Base-by-base conservation (phyloP, 2,329 filamentous ascomycete species). In the Arthrinium phaeospermum region DNA sequence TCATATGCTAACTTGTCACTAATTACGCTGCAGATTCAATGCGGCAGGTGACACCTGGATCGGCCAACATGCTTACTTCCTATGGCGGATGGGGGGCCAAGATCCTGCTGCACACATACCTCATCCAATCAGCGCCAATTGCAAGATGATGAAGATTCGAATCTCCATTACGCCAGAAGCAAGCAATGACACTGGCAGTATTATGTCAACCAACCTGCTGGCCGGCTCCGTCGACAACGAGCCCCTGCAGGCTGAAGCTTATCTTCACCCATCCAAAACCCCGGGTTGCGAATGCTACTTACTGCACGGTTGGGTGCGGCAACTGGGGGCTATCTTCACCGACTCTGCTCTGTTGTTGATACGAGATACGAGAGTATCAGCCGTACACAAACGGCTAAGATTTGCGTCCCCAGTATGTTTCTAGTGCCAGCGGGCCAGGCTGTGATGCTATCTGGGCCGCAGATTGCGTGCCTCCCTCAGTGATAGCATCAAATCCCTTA, bases 41-140 rank as follows among this genome's bases (percentile, higher is more conserved):
- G 34, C 19, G 57, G 57, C 57, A 64, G 57, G 57, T 64, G 57
- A 64, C 57, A 64, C 57, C 19, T 64, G 30, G 57, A 64, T 64
- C 30, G 57, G 13, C 30, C 30, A 64, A 41, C 57, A 10, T 61
- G 49, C 53, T 57, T 61, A 61, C 37, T 41, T 41, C 37, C 37
- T 41, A 41, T 41, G 37, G 37, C 8, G 37, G 37, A 41, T 41
- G 27, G 57, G 57, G 53, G 57, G 34, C 57, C 57, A 41, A 64
- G 57, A 64, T 64, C 19, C 57, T 41, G 34, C 19, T 64, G 34
- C 57, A 64, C 57, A 24, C 19, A 41, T 41, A 14, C n/a, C n/a
- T 41, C 34, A 5, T 64, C 57, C 57, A 64, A 64, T 64, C 57
- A 64, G 19, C 22, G 34, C 57, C 10, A 37, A n/a, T 41, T 6